Percentiles rank a stretch among this genome's conserved stretches.
These are phyloP conservation scores for Pouteria glomerata DNA, from an alignment of 148 eudicot species.

Conservation along the genomic window DNA sequence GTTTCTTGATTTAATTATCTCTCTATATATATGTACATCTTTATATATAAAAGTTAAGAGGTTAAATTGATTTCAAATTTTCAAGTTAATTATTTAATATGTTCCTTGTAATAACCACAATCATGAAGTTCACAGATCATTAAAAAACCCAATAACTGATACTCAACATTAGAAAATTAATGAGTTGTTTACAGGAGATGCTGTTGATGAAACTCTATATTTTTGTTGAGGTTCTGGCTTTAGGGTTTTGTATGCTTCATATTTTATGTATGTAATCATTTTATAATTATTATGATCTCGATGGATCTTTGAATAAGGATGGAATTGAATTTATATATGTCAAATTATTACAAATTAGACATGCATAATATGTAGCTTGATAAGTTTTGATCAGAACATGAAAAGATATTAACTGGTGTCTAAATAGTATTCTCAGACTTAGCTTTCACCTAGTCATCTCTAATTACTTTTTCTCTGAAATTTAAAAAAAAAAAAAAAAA, in stretches of 20 bases:
- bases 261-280: conserved; percentile 9
- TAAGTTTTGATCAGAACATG: conserved; percentile 4
- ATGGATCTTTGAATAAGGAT: not conserved
- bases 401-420: not conserved
- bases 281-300: not conserved
- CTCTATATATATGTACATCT: no score
- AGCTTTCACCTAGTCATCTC: conserved; percentile 11
- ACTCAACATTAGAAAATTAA: not conserved
- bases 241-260: conserved; percentile 13
- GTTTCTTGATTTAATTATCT: not conserved
- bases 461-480: not conserved
- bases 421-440: conserved; percentile 13
- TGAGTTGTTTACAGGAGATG: no score
- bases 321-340: no score
- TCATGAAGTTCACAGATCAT: not conserved
- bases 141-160: not conserved
- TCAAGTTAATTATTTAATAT: not conserved
- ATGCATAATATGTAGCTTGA: no score
- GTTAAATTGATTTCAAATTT: no score
- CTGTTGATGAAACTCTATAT: no score
- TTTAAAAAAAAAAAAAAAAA: no score
- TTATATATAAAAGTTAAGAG: no score
- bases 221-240: no score
- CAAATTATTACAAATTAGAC: no score
- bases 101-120: not conserved